Percentiles rank a stretch among this genome's conserved stretches.
Conservation (phyloP, 768 basidiomycete genomes). For the Kockovaella imperatae region DNA sequence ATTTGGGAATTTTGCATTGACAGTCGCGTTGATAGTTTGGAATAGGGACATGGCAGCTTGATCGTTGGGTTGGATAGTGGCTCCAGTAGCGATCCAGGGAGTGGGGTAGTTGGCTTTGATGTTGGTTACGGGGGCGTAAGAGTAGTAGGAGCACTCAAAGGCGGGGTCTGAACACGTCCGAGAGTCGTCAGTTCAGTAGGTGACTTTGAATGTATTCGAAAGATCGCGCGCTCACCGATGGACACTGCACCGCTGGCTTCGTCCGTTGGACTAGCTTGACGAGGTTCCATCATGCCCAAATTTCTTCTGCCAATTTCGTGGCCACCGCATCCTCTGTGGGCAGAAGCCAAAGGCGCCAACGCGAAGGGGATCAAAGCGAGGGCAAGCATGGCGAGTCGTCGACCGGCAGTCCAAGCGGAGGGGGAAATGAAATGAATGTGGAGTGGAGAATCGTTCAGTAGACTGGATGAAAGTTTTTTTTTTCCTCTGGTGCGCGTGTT, state of each 20-base stretch:
- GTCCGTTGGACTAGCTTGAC: conserved; percentile 10
- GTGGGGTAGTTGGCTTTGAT: conserved; percentile 32
- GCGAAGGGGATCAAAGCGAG: too few species aligned
- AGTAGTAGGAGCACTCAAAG: conserved; percentile 40
- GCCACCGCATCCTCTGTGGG: conserved; percentile 29
- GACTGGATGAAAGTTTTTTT: too few species aligned
- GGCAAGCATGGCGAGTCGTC: too few species aligned
- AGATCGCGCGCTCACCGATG: conserved; percentile 22
- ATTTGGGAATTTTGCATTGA: conserved; percentile 34
- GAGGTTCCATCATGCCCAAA: conserved; percentile 17
- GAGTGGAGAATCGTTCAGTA: too few species aligned
- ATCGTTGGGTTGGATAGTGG: conserved; percentile 38
- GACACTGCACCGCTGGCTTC: conserved; percentile 20
- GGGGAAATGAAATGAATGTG: too few species aligned
- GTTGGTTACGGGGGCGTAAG: conserved; percentile 27
- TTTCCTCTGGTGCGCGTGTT: too few species aligned
- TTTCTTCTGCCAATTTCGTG: conserved; percentile 27
- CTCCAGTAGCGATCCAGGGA: conserved; percentile 37
- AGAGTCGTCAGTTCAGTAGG: neutral
- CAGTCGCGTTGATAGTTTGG: conserved; percentile 32
- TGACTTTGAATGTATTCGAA: neutral
- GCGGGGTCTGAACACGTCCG: conserved; percentile 16
- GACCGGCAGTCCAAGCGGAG: too few species aligned
- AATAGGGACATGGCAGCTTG: conserved; percentile 35
- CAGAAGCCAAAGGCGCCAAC: neutral